Evolutionary conservation across 2,329 filamentous ascomycete species (phyloP).

Genomic region (Ambrosiella cleistominuta): DNA sequence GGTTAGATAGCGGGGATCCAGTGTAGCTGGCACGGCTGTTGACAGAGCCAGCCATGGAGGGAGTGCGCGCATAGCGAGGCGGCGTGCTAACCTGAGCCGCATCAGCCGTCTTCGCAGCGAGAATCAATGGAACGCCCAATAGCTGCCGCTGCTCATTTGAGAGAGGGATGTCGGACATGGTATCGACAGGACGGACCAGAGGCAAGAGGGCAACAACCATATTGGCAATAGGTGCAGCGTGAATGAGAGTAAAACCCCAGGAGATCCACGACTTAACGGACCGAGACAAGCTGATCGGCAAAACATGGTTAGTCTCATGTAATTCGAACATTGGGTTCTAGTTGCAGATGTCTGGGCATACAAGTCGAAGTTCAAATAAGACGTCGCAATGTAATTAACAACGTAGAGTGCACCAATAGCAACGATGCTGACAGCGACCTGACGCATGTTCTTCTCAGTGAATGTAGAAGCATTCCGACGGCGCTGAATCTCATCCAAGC

Average conservation of each 20-base stretch:
- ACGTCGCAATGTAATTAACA: slow-evolving; percentile 20
- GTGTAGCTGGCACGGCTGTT: slow-evolving; percentile 39
- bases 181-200: slow-evolving; percentile 51
- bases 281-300: slow-evolving; percentile 3
- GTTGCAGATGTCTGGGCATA: slow-evolving; percentile 17
- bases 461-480: slow-evolving; percentile 67
- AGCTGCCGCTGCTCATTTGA: slow-evolving; percentile 53
- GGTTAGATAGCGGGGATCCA: slow-evolving; percentile 37
- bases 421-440: slow-evolving; percentile 48
- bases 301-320: not conserved
- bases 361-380: slow-evolving; percentile 24
- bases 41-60: slow-evolving; percentile 45
- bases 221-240: slow-evolving; percentile 49
- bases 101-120: slow-evolving; percentile 29
- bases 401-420: slow-evolving; percentile 26
- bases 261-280: slow-evolving; percentile 9
- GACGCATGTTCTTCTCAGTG: slow-evolving; percentile 55
- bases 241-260: slow-evolving; percentile 30
- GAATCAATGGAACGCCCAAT: slow-evolving; percentile 62
- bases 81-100: slow-evolving; percentile 62
- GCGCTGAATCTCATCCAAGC: slow-evolving; percentile 68
- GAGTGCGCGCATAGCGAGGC: slow-evolving; percentile 66
- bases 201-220: slow-evolving; percentile 54
- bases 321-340: no score
- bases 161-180: slow-evolving; percentile 74